Percentiles rank a stretch among this genome's conserved stretches.
Conservation (phyloP, 331 rosid genomes). For the Quercus phellos region DNA sequence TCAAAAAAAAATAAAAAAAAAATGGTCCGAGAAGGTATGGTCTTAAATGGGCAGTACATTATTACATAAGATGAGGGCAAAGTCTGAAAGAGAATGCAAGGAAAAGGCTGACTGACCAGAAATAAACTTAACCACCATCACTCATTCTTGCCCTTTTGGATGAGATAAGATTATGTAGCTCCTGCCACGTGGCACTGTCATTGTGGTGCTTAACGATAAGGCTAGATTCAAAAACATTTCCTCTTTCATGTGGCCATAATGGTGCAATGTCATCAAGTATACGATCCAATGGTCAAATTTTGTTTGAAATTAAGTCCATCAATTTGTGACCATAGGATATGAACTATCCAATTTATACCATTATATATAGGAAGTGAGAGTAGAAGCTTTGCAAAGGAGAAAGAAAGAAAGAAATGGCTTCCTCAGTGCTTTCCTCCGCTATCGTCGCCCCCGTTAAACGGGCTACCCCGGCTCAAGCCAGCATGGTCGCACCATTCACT, state of each 20-base stretch:
- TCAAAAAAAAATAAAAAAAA: no score
- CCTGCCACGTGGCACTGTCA: conserved; percentile 50
- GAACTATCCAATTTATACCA: background rate
- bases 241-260: conserved; percentile 36
- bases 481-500: conserved; percentile 58
- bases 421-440: conserved; percentile 53
- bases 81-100: background rate
- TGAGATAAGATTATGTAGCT: conserved; percentile 44
- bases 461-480: conserved; percentile 41
- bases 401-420: conserved; percentile 40
- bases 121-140: conserved; percentile 37
- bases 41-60: conserved; percentile 9
- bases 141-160: conserved; percentile 36
- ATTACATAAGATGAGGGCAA: background rate
- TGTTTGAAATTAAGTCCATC: background rate
- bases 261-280: conserved; percentile 17
- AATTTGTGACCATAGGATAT: conserved; percentile 26
- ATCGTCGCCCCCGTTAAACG: conserved; percentile 47
- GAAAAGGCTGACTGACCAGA: background rate
- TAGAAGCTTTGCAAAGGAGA: conserved; percentile 2
- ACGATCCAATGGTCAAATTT: conserved; percentile 27
- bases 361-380: conserved; percentile 33
- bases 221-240: conserved; percentile 30
- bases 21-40: conserved; percentile 3
- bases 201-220: conserved; percentile 44